Base-by-base conservation (phyloP, 75 land plant genomes). In the Pinus tabuliformis region DNA sequence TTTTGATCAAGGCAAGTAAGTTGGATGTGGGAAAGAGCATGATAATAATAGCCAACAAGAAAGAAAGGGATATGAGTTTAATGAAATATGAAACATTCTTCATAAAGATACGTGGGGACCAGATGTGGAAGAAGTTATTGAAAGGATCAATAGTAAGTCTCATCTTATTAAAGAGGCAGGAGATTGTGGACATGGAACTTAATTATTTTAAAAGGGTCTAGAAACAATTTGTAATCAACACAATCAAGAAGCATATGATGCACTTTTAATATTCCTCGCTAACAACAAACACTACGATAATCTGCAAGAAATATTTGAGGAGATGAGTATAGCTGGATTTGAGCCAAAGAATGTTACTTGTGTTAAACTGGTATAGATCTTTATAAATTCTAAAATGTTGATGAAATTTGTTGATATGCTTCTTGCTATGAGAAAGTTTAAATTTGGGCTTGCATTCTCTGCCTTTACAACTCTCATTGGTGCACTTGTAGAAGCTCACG, bases 381-480 rank as follows among this genome's bases (percentile, higher is more conserved):
- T 77, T 72, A 65, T 85, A 17, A 83, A 85, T 64, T 81, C 80
- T 26, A 78, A 37, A 37, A 85, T 65, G 78, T 64, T 81, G 56
- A 82, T 61, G 39, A 85, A 93, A 76, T 96, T 96, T 65, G 82
- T 84, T 33, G 82, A 84, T 62, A 63, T 91, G 56, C 81, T 95
- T 15, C 81, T 89, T 26, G 79, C 80, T 42, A 87, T 95, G 90
- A 74, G 91, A 73, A 89, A 77, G 72, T 83, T 86, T 60, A 91
- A 91, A 75, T 86, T 94, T 49, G 86, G 87, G 57, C 96, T 93
- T 16, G 89, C 96, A 22, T 87, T 91, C 76, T 86, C 88, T 21
- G 92, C 98, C 20, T 95, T 85, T 71, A 91, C 89, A 75, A 83
- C 80, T 73, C 72, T 95, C 42, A 89, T 95, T 14, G 93, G 91